Evolutionary conservation across 345 rosid genomes (phyloP).

Genomic region (Turritis glabra): DNA sequence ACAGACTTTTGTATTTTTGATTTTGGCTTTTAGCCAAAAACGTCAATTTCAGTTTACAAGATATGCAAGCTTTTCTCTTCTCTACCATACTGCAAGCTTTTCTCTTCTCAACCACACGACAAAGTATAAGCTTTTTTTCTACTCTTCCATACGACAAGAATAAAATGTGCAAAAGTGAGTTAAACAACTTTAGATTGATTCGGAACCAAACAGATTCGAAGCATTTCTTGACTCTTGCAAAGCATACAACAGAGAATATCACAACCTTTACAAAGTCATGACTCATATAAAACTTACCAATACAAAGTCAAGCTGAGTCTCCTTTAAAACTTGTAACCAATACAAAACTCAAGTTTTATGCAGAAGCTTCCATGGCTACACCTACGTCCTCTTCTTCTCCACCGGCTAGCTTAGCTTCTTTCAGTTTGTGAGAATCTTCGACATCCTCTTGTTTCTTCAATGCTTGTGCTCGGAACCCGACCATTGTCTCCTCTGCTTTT

Average conservation of each 20-base stretch:
- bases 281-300: slow-evolving; percentile 19
- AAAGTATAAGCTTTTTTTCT: background rate
- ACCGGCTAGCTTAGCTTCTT: slow-evolving; percentile 26
- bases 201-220: background rate
- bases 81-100: background rate
- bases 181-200: background rate
- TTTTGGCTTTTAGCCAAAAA: slow-evolving; percentile 3
- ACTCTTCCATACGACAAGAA: background rate
- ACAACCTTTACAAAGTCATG: slow-evolving; percentile 31
- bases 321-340: slow-evolving; percentile 24
- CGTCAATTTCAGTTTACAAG: background rate
- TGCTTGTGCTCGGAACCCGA: slow-evolving; percentile 52
- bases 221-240: slow-evolving; percentile 22
- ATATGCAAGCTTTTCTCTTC: background rate
- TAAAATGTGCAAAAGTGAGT: background rate
- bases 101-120: background rate
- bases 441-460: slow-evolving; percentile 54
- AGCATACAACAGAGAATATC: slow-evolving; percentile 10
- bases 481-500: slow-evolving; percentile 49
- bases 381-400: slow-evolving; percentile 39
- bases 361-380: slow-evolving; percentile 36
- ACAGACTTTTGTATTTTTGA: background rate
- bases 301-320: slow-evolving; percentile 27
- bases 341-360: slow-evolving; percentile 32
- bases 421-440: slow-evolving; percentile 23